Base-by-base conservation (phyloP, 2,329 filamentous ascomycete genomes). In the Venturia nashicola region DNA sequence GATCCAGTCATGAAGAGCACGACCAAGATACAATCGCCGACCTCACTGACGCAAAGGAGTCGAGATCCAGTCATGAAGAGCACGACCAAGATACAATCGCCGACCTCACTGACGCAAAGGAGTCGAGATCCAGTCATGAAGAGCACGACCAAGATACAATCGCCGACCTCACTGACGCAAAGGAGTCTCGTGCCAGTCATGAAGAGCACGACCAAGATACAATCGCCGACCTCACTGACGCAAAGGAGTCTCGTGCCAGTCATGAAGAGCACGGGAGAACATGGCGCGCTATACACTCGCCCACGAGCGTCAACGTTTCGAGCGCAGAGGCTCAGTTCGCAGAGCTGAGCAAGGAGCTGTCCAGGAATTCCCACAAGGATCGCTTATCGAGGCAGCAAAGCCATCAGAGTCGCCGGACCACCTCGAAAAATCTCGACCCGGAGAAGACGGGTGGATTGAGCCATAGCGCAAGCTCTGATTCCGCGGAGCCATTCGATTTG, bases 251-350 rank as follows among this genome's bases (percentile, higher is more conserved):
- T 14, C 34, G 23, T 27, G 43, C 59, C 8, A 60, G 59, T 34
- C 59, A 60, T 43, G 59, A 60, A 9, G 42, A 42, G 20, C 39
- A 27, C 16, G 20, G 27, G 20, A 27, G 59, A 27, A 60, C 39
- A 40, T 43, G 27, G n/a, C 23, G 16, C n/a, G 36, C 59, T 3
- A 60, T 60, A 20, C 36, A 60, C 4, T 43, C 59, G 59, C 59
- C 59, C 23, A 44, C 59, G 7, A 84, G 84, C 27, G 80, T 91
- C 40, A 85, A 87, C 9, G 81, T 92, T 61, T 78, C 83, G 65
- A 81, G 82, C 62, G 88, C 88, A 54, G 83, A 89, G 72, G 83
- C 82, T 40, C 87, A 91, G 34, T 92, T 91, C 67, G 83, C 82
- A 0, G 80, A 88, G 67, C 79, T 92, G 16, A 86, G 73, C 67